Base-by-base conservation (phyloP, 305 asterid species). In the Plantago coronopus region DNA sequence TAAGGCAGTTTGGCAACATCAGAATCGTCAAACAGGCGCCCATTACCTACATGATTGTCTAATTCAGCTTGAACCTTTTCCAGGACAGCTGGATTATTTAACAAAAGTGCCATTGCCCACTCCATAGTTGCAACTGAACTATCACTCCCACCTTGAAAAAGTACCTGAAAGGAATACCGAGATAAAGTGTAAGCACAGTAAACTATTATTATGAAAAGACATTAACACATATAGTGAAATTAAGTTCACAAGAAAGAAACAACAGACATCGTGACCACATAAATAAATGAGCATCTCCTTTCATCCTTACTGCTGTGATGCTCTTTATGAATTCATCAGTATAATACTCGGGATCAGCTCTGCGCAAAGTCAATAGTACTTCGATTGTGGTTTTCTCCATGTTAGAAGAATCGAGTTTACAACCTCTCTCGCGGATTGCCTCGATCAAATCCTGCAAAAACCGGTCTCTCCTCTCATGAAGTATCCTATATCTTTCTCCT, bases 81-180 rank as follows among this genome's bases (percentile, higher is more conserved):
- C 5, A 54, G 20, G 20, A 54, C 43, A 2, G 7, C 27, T 15
- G 59, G 44, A 54, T 29, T 16, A 37, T 54, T 54, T 2, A 54
- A 17, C 43, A 54, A 27, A 54, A 27, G 59, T 0, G 23, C 22
- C 58, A 27, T 54, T 27, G 59, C 59, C 59, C 59, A 54, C 42
- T 54, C 44, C 43, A 29, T 54, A 23, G 59, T 54, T 7, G 21
- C 34, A 49, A 49, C 54, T 19, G 54, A 9, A 19, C 27, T 48
- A 18, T 48, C 54, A 48, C 54, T 48, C 14, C 54, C 54, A 19
- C 54, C 54, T 48, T 48, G 54, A 19, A 48, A 25, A 48, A 48
- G 14, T 48, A 48, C 54, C 54, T 48, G n/a, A 16, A 48, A 48
- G n/a, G 18, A 17, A 17, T 48, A 31, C 1, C 38, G 7, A 31